Percentiles rank a stretch among this genome's conserved stretches.
phyloP scores from a whole-genome alignment of 768 basidiomycete genomes.

The Trametes elegans region DNA sequence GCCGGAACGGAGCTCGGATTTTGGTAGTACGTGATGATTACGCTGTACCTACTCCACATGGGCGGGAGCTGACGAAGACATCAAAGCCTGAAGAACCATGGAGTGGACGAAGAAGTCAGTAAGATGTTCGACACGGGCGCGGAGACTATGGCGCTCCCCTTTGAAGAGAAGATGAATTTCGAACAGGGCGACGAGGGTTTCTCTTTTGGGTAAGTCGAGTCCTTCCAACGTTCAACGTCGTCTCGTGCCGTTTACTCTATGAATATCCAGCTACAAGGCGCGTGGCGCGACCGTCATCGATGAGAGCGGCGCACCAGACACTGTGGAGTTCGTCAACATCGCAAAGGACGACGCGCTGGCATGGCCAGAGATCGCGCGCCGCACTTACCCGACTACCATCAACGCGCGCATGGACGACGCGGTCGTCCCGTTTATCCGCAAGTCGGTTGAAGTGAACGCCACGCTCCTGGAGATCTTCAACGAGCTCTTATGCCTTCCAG shows the following conservation, averaged over 20 bases:
- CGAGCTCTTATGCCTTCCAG: slow-evolving; percentile 32
- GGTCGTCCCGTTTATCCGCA: slow-evolving; percentile 30
- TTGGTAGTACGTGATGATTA: slow-evolving; percentile 52
- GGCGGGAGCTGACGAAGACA: neutral
- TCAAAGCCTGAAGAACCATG: slow-evolving; percentile 44
- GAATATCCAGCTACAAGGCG: slow-evolving; percentile 26
- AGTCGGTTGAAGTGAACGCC: slow-evolving; percentile 29
- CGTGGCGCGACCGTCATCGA: slow-evolving; percentile 34
- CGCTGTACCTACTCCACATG: too few relatives aligned
- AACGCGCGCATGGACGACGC: slow-evolving; percentile 29
- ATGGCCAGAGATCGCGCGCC: slow-evolving; percentile 30
- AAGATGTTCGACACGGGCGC: slow-evolving; percentile 44
- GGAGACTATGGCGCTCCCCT: slow-evolving; percentile 38
- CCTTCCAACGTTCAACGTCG: neutral
- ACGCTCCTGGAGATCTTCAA: slow-evolving; percentile 32
- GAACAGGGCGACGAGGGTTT: slow-evolving; percentile 43
- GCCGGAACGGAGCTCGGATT: slow-evolving; percentile 50
- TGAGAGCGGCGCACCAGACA: slow-evolving; percentile 31
- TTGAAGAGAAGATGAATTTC: slow-evolving; percentile 42
- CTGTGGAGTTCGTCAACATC: slow-evolving; percentile 37
- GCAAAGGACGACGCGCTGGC: slow-evolving; percentile 37
- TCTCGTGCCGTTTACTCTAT: neutral
- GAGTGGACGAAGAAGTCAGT: slow-evolving; percentile 34
- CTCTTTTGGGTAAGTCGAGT: slow-evolving; percentile 39
- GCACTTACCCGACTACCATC: slow-evolving; percentile 33